These are phyloP conservation scores for Rosa rugosa DNA, from an alignment of 306 rosid genomes.

Conservation along the genomic window DNA sequence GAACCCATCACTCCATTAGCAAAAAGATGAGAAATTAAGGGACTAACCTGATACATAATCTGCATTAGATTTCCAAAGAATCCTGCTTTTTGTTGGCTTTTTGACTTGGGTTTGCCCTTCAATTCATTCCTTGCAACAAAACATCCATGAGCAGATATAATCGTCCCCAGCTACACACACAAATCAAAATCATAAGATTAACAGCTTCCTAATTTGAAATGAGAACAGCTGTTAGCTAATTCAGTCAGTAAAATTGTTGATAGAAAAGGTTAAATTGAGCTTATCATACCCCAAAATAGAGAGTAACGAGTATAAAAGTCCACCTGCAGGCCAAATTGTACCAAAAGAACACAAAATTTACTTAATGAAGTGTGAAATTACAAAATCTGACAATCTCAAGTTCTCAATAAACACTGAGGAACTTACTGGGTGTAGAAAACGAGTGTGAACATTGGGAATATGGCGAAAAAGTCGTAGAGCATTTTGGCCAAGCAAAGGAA, in stretches of 20 bases:
- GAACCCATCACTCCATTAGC: not conserved
- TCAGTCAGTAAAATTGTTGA: not conserved
- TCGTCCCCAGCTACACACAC: conserved; percentile 51
- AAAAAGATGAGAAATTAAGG: not conserved
- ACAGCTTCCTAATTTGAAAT: not conserved
- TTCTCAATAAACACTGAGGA: not conserved
- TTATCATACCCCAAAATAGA: conserved; percentile 65
- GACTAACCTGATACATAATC: conserved; percentile 48
- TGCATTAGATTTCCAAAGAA: conserved; percentile 67
- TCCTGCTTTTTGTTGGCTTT: conserved; percentile 37
- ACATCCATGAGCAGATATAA: conserved; percentile 58
- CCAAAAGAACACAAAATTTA: not conserved
- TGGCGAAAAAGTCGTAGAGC: conserved; percentile 22
- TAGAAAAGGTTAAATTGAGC: not conserved
- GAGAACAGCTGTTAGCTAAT: not conserved
- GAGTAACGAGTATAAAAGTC: conserved; percentile 63
- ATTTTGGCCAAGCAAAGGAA: conserved; percentile 23
- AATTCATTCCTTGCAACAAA: conserved; percentile 35
- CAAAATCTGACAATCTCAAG: not conserved
- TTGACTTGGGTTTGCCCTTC: conserved; percentile 33
- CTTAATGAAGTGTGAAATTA: not conserved
- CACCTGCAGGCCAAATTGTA: conserved; percentile 51
- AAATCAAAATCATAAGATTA: not conserved
- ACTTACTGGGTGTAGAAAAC: conserved; percentile 38
- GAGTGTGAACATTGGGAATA: conserved; percentile 12